Conservation (phyloP, 257 asterid genomes). For the Misopates orontium region DNA sequence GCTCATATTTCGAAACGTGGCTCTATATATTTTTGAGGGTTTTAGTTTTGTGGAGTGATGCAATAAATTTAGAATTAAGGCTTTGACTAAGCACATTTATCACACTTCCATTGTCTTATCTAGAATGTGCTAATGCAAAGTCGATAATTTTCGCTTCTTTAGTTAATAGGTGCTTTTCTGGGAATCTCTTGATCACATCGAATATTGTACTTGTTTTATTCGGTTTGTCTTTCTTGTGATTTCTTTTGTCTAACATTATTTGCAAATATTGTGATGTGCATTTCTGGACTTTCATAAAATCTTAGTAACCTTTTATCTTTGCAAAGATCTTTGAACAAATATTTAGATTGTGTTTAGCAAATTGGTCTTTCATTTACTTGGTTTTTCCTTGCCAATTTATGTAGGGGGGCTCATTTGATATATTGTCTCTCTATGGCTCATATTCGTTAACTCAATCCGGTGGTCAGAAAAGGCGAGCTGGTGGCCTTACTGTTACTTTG, state of each 20-base stretch:
- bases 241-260: too few species aligned
- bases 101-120: background rate
- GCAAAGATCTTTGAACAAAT: too few species aligned
- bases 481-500: slow-evolving; percentile 27
- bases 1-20: background rate
- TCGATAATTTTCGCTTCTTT: background rate
- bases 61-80: background rate
- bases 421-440: slow-evolving; percentile 28
- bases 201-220: background rate
- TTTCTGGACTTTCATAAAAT: background rate
- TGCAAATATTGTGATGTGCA: background rate
- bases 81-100: background rate
- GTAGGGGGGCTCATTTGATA: slow-evolving; percentile 28
- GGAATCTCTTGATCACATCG: slow-evolving; percentile 17
- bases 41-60: background rate
- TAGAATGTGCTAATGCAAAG: too few species aligned
- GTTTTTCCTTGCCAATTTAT: background rate
- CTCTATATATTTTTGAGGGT: background rate
- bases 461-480: slow-evolving; percentile 24
- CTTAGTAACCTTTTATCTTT: too few species aligned
- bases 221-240: too few species aligned
- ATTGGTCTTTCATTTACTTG: too few species aligned
- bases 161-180: slow-evolving; percentile 5
- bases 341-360: background rate
- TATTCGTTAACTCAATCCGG: slow-evolving; percentile 22